These are phyloP conservation scores for Lipomyces chichibuensis DNA, from an alignment of 805 yeast species.

Conservation along the genomic window DNA sequence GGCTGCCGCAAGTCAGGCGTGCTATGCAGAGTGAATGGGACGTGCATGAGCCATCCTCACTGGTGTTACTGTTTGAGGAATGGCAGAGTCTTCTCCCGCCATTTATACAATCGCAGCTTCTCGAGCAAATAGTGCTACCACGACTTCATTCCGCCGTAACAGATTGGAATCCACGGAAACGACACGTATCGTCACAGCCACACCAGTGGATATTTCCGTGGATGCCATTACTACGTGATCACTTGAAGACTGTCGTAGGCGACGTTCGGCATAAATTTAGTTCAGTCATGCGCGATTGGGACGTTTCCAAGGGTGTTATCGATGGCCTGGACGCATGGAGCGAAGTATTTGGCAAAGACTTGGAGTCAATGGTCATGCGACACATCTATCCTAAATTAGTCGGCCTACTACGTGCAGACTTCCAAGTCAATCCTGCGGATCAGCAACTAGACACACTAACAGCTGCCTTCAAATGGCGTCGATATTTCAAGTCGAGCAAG, in stretches of 20 bases:
- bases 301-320: constrained; percentile 26
- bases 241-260: constrained; percentile 31
- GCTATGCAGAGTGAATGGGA: constrained; percentile 47
- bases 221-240: constrained; percentile 42
- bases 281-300: constrained; percentile 37
- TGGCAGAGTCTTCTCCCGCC: constrained; percentile 49
- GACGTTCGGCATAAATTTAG: constrained; percentile 40
- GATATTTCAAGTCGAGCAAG: constrained; percentile 30
- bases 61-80: constrained; percentile 47
- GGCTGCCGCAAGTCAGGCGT: constrained; percentile 45
- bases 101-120: constrained; percentile 41
- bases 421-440: constrained; percentile 41
- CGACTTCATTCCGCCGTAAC: constrained; percentile 45
- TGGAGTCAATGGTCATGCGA: constrained; percentile 34
- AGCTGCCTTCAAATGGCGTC: constrained; percentile 40
- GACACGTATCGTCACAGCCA: constrained; percentile 17
- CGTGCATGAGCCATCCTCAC: constrained; percentile 47
- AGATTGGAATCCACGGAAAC: constrained; percentile 44
- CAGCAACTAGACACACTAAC: constrained; percentile 36
- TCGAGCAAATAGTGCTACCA: constrained; percentile 46
- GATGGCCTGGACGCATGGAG: constrained; percentile 43
- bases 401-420: constrained; percentile 11
- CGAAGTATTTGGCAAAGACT: constrained; percentile 44
- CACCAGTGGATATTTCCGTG: constrained; percentile 49
- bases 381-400: constrained; percentile 39